Conservation (phyloP, 495 filamentous ascomycete genomes). For the Penicillium cataractarum region DNA sequence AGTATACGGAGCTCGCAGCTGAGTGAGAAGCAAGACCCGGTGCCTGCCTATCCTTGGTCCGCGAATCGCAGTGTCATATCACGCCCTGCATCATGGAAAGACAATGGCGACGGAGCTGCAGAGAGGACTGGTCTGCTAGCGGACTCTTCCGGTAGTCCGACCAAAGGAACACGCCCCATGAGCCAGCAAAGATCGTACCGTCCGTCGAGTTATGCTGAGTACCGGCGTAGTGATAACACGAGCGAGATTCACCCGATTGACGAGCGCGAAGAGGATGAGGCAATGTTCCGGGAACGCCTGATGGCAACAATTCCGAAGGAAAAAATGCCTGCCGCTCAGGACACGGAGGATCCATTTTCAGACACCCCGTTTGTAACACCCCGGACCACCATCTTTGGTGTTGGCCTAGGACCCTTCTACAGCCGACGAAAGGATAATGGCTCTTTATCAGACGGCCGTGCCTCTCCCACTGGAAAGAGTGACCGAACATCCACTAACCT, state of each 20-base stretch:
- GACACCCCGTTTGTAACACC: slow-evolving; percentile 34
- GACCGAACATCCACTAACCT: slow-evolving; percentile 61
- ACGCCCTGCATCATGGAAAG: slow-evolving; percentile 31
- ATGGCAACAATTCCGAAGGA: slow-evolving; percentile 29
- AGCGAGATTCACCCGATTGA: slow-evolving; percentile 67
- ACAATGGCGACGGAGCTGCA: slow-evolving; percentile 38
- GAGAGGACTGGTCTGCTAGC: slow-evolving; percentile 60
- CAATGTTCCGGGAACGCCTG: slow-evolving; percentile 28
- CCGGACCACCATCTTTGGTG: slow-evolving; percentile 33
- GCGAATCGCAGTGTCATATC: slow-evolving; percentile 34
- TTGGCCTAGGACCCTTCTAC: slow-evolving; percentile 35
- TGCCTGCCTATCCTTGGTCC: slow-evolving; percentile 42
- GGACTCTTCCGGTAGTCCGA: slow-evolving; percentile 59
- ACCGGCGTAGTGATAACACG: slow-evolving; percentile 46
- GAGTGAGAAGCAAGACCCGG: slow-evolving; percentile 27
- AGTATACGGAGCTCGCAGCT: slow-evolving; percentile 40
- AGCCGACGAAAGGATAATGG: slow-evolving; percentile 29
- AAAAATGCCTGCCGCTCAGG: slow-evolving; percentile 15
- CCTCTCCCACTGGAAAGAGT: slow-evolving; percentile 50
- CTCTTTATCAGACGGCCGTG: slow-evolving; percentile 25
- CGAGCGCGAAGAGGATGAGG: slow-evolving; percentile 71
- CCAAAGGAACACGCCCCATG: slow-evolving; percentile 43
- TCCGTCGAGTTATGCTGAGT: slow-evolving; percentile 46
- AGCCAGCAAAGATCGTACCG: slow-evolving; percentile 27
- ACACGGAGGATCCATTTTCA: slow-evolving; percentile 34